phyloP scores from a whole-genome alignment of 169 alveolate genomes.

The Cryptosporidium andersoni region DNA sequence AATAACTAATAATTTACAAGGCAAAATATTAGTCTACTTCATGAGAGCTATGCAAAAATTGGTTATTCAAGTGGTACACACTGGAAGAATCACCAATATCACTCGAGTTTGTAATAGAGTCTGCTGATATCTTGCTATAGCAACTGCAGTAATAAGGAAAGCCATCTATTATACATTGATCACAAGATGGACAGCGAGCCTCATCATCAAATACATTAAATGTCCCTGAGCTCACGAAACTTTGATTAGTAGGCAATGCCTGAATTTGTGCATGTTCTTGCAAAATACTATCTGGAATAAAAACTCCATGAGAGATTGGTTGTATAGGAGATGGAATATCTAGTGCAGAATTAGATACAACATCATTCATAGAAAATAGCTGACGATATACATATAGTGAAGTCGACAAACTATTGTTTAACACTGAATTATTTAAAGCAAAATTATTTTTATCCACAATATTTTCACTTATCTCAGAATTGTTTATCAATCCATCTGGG shows the following conservation, averaged over 20 bases:
- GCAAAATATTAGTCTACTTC: slow-evolving; percentile 2
- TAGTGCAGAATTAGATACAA: slow-evolving; percentile 48
- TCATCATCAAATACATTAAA: slow-evolving; percentile 57
- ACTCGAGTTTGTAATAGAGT: slow-evolving; percentile 31
- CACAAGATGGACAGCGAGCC: slow-evolving; percentile 47
- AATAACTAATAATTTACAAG: too few relatives aligned
- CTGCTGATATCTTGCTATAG: slow-evolving; percentile 57
- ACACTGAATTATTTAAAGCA: background rate
- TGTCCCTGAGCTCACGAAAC: slow-evolving; percentile 29
- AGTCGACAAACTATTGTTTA: background rate
- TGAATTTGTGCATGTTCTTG: slow-evolving; percentile 60
- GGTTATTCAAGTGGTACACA: slow-evolving; percentile 44
- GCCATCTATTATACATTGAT: slow-evolving; percentile 51
- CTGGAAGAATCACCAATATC: slow-evolving; percentile 62
- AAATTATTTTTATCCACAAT: slow-evolving; percentile 37
- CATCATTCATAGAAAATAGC: slow-evolving; percentile 41
- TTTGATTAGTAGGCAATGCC: slow-evolving; percentile 30
- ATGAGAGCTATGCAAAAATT: slow-evolving; percentile 25
- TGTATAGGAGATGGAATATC: slow-evolving; percentile 65
- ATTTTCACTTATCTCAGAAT: slow-evolving; percentile 14
- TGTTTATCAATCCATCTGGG: slow-evolving; percentile 17
- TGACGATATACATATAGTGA: slow-evolving; percentile 52
- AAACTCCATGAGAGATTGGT: slow-evolving; percentile 24
- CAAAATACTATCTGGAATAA: slow-evolving; percentile 46
- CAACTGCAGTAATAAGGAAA: slow-evolving; percentile 68